A percentile compares a stretch with the other conserved stretches of the same genome.
phyloP scores from a whole-genome alignment of 768 basidiomycete species.

The Suillus decipiens region DNA sequence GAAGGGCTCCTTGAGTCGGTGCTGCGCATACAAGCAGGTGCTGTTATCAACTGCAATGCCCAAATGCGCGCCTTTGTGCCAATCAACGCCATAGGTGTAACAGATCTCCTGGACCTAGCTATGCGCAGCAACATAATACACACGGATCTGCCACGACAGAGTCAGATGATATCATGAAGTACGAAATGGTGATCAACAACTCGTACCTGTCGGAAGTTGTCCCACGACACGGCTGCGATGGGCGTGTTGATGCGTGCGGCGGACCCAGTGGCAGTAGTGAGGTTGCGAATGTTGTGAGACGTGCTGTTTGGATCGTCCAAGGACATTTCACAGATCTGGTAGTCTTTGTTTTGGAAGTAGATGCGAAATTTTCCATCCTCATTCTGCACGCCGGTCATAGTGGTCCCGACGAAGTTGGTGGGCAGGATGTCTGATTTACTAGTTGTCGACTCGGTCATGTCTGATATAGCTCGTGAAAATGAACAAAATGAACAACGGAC shows the following conservation, averaged over 20 bases:
- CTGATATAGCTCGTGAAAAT: neutral
- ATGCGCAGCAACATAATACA: neutral
- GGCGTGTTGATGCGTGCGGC: neutral
- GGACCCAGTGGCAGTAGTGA: neutral
- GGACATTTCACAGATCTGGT: neutral
- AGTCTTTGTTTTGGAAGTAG: neutral
- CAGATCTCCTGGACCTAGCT: neutral
- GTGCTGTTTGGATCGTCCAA: neutral
- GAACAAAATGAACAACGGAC: no score
- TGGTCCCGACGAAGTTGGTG: neutral
- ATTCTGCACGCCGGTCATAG: constrained; percentile 2
- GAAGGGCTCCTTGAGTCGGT: no score
- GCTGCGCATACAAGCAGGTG: neutral
- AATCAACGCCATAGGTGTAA: neutral
- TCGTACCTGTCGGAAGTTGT: constrained; percentile 2
- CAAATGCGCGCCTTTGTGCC: neutral
- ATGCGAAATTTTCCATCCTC: neutral
- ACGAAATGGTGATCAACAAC: neutral
- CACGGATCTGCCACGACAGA: neutral
- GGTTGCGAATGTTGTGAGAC: neutral
- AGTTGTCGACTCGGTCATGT: neutral
- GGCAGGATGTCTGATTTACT: constrained; percentile 1
- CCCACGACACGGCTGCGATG: neutral
- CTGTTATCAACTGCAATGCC: constrained; percentile 1
- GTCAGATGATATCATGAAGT: neutral